Conservation (phyloP, 768 basidiomycete genomes). For the Collybia mongolica region DNA sequence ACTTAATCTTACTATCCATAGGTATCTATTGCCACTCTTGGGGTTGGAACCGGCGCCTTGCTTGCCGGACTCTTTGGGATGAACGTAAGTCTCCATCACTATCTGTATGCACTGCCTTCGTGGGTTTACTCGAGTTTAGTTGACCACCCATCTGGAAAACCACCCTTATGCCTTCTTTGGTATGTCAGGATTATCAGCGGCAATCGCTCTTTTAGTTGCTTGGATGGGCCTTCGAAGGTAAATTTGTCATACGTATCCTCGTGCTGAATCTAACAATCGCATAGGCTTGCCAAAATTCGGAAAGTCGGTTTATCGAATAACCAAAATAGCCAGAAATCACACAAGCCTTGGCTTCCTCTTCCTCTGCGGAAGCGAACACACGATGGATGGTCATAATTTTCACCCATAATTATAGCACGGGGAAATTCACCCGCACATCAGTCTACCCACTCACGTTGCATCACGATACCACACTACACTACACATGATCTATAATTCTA, state of each 20-base stretch:
- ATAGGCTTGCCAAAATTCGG: conserved; percentile 43
- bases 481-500: background rate
- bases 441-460: background rate
- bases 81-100: conserved; percentile 64
- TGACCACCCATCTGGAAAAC: conserved; percentile 72
- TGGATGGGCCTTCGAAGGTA: conserved; percentile 66
- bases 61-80: conserved; percentile 93
- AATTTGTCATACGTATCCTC: conserved; percentile 12
- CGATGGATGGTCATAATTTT: conserved; percentile 40
- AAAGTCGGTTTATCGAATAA: conserved; percentile 44
- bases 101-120: conserved; percentile 6
- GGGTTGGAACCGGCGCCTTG: conserved; percentile 86
- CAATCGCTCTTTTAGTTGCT: conserved; percentile 61
- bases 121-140: conserved; percentile 36
- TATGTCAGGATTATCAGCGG: conserved; percentile 59
- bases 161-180: conserved; percentile 73
- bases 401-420: conserved; percentile 2
- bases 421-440: background rate
- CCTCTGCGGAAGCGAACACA: conserved; percentile 40
- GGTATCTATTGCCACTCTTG: conserved; percentile 95
- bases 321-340: conserved; percentile 21
- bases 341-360: conserved; percentile 43
- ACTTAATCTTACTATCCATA: conserved; percentile 22
- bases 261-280: conserved; percentile 7
- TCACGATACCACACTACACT: background rate